Conservation (phyloP, 2,329 filamentous ascomycete species). For the Aureobasidium sp. region DNA sequence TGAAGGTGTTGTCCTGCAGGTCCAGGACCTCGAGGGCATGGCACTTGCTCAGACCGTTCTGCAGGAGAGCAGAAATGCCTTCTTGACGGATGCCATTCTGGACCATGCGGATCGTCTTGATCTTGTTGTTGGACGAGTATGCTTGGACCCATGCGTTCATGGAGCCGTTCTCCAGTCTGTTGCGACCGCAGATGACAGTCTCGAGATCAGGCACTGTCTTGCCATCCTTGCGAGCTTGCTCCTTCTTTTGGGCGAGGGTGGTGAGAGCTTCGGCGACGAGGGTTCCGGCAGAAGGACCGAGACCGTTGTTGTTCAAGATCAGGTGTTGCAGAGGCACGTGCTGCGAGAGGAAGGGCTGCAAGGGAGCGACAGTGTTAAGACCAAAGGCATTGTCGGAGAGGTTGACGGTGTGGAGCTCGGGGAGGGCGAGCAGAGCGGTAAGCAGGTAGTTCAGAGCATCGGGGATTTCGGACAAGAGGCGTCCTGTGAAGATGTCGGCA, state of each 20-base stretch:
- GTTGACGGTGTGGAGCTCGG: slow-evolving; percentile 82
- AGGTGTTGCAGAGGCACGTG: slow-evolving; percentile 89
- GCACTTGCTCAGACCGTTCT: slow-evolving; percentile 66
- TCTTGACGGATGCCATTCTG: slow-evolving; percentile 96
- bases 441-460: slow-evolving; percentile 78
- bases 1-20: slow-evolving; percentile 97
- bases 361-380: slow-evolving; percentile 83
- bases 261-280: slow-evolving; percentile 82
- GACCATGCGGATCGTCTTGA: slow-evolving; percentile 90
- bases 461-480: slow-evolving; percentile 88
- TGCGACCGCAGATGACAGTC: slow-evolving; percentile 95
- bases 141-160: slow-evolving; percentile 93
- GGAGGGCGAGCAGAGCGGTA: slow-evolving; percentile 75
- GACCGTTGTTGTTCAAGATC: slow-evolving; percentile 95
- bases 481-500: slow-evolving; percentile 78
- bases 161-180: slow-evolving; percentile 88
- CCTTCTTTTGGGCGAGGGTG: slow-evolving; percentile 75
- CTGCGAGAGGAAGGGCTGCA: slow-evolving; percentile 81
- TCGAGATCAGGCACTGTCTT: slow-evolving; percentile 72
- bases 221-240: slow-evolving; percentile 61
- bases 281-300: slow-evolving; percentile 84
- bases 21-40: slow-evolving; percentile 66
- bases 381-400: slow-evolving; percentile 98
- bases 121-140: slow-evolving; percentile 68
- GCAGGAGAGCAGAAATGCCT: slow-evolving; percentile 74